Evolutionary conservation across 1,284 basidiomycete genomes (phyloP), one percentile per base, ranked within the genome.

Genomic region (Austroboletus novae-zelandiae): DNA sequence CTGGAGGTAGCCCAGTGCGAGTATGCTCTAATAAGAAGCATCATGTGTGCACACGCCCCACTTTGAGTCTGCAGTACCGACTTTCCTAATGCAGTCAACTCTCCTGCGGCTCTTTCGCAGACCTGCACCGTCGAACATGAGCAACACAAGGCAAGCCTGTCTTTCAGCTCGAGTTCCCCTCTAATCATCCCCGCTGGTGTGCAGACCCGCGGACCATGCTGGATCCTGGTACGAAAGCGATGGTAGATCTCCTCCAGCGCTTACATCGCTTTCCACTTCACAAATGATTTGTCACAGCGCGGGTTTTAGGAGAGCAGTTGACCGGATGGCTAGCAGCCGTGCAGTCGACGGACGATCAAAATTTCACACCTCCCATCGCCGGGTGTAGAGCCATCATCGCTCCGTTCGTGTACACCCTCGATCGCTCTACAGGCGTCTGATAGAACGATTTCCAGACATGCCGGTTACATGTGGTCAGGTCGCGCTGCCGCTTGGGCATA

Each of bases 401-500:
- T n/a, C 97, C 97, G 93, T 96, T 61, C 58, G 87, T 73, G 25
- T 51, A 36, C 50, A 40, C 35, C 36, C 9, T 54, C 30, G 57
- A 23, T 15, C 30, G 31, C 53, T 10, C 31, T 29, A 42, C 17
- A 43, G 18, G n/a, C 47, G 36, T 40, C 60, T 55, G 54, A 57
- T 20, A 36, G 10, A 29, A 43, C 39, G 3, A 48, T 53, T 10
- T 30, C 15, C 61, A 96, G 94, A 4, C 97, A 99, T 69, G 97
- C 97, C 1, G 97, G 97, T 5, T 98, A 96, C 70, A 80, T 86
- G 2, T 99, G 98, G 70, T 98, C 94, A 50, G 97, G 97, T 23
- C 85, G 85, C 7, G 79, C 94, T 3, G 96, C 97, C 1, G 97
- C 94, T 2, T 98, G 92, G 89, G 96, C 96, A 0, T 99, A 99